Evolutionary conservation across 805 yeast species (phyloP).

Genomic region (Tetrapisispora iriomotensis): DNA sequence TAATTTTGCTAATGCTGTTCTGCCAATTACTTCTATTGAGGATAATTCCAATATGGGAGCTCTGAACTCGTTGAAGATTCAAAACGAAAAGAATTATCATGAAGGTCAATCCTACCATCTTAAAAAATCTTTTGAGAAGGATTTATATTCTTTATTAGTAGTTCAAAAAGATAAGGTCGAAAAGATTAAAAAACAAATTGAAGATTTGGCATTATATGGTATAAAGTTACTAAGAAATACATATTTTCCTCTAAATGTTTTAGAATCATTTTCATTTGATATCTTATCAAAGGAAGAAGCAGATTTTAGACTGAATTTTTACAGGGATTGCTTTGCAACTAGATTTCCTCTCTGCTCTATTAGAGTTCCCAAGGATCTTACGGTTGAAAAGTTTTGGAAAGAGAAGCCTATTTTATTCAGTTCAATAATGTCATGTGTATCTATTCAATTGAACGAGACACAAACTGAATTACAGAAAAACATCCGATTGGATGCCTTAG

Average conservation of each 20-base stretch:
- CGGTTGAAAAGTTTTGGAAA: conserved; percentile 39
- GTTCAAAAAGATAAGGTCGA: conserved; percentile 27
- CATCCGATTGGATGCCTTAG: conserved; percentile 42
- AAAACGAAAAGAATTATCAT: not conserved
- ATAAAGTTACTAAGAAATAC: conserved; percentile 36
- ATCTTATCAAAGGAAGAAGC: conserved; percentile 55
- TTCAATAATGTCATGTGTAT: conserved; percentile 55
- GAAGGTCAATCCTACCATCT: not conserved
- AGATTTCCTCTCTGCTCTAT: conserved; percentile 43
- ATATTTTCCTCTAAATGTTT: conserved; percentile 31
- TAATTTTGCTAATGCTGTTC: too few relatives aligned
- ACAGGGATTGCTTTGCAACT: conserved; percentile 37
- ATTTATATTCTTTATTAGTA: conserved; percentile 18
- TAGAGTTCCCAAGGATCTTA: conserved; percentile 37
- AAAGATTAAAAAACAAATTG: conserved; percentile 33
- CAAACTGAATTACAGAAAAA: conserved; percentile 33
- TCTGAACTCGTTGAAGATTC: too few relatives aligned
- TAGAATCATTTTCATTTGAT: conserved; percentile 51
- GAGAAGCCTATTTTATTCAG: conserved; percentile 54
- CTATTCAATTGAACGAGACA: conserved; percentile 31
- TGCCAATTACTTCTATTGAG: too few relatives aligned
- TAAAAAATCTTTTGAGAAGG: conserved; percentile 12
- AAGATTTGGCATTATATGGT: conserved; percentile 37
- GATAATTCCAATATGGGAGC: too few relatives aligned
- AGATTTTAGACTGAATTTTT: conserved; percentile 39